phyloP scores from a whole-genome alignment of 805 yeast species.

The Candida maltosa region DNA sequence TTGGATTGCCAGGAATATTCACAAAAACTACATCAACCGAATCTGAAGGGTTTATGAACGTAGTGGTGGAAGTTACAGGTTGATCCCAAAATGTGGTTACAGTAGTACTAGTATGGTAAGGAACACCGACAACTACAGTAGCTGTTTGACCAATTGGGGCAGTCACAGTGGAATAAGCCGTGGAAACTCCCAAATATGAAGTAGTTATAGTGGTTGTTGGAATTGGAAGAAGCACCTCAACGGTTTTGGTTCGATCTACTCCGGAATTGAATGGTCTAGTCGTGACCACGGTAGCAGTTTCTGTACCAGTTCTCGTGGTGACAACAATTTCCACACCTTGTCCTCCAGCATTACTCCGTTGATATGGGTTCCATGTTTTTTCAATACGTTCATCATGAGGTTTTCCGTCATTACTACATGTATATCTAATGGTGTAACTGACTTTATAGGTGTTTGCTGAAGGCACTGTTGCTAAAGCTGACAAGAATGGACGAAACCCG shows the following conservation, averaged over 20 bases:
- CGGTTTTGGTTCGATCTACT: slow-evolving; percentile 18
- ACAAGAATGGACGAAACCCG: slow-evolving; percentile 19
- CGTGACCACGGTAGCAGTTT: slow-evolving; percentile 14
- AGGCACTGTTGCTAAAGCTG: slow-evolving; percentile 3
- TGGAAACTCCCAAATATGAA: slow-evolving; percentile 12
- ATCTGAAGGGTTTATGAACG: slow-evolving; percentile 9
- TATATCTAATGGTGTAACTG: slow-evolving; percentile 11
- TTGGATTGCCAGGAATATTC: slow-evolving; percentile 14
- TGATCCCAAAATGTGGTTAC: slow-evolving; percentile 10
- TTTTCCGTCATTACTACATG: slow-evolving; percentile 9
- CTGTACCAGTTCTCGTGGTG: slow-evolving; percentile 19
- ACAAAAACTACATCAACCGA: slow-evolving; percentile 10
- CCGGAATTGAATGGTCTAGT: slow-evolving; percentile 15
- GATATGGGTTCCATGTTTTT: slow-evolving; percentile 10
- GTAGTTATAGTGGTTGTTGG: slow-evolving; percentile 14
- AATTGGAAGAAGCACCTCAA: slow-evolving; percentile 18
- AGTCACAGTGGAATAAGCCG: slow-evolving; percentile 12
- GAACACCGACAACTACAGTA: slow-evolving; percentile 12
- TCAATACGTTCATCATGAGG: slow-evolving; percentile 12
- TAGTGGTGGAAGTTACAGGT: slow-evolving; percentile 8
- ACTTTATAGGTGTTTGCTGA: too few species aligned
- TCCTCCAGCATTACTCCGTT: slow-evolving; percentile 8
- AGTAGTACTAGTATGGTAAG: slow-evolving; percentile 11
- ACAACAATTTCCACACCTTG: slow-evolving; percentile 12
- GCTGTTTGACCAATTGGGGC: slow-evolving; percentile 15